Conservation (phyloP, 495 filamentous ascomycete genomes). For the Cercophora sp. region DNA sequence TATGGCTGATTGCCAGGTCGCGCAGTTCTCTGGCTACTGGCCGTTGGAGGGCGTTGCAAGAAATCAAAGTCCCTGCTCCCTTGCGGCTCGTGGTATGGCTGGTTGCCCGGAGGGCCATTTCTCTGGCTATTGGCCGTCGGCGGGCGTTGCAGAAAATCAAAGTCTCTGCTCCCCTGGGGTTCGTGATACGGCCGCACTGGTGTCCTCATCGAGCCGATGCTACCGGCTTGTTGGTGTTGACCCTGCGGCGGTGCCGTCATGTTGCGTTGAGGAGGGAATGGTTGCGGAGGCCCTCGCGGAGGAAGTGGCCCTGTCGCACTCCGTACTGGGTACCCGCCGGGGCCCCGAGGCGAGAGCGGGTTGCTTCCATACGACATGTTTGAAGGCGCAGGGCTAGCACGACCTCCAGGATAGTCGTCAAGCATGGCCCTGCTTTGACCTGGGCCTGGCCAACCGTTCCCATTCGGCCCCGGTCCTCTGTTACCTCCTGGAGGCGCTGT, state of each 20-base stretch:
- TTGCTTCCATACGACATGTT: constrained; percentile 28
- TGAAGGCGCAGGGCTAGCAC: constrained; percentile 38
- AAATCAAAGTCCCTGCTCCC: neutral
- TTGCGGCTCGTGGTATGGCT: constrained; percentile 1
- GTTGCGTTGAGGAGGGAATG: constrained; percentile 41
- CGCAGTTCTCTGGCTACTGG: neutral
- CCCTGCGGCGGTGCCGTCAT: constrained; percentile 45
- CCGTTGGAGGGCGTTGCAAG: constrained; percentile 1
- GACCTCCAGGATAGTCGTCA: constrained; percentile 27
- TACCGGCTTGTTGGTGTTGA: constrained; percentile 22
- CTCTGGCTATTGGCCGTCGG: constrained; percentile 23
- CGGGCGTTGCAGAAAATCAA: constrained; percentile 18
- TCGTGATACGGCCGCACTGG: constrained; percentile 8
- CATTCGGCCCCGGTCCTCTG: constrained; percentile 21
- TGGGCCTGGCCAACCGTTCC: constrained; percentile 9
- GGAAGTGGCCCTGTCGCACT: constrained; percentile 34
- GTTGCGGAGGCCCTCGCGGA: constrained; percentile 23
- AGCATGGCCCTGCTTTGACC: constrained; percentile 13
- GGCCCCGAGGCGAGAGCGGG: constrained; percentile 30
- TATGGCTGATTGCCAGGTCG: neutral
- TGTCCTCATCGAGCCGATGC: constrained; percentile 29
- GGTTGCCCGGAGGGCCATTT: constrained; percentile 6
- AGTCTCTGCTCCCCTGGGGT: constrained; percentile 9
- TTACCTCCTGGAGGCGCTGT: constrained; percentile 23
- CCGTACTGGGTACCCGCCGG: constrained; percentile 27